Base-by-base conservation (phyloP, 495 filamentous ascomycete genomes). In the Xylaria longipes region DNA sequence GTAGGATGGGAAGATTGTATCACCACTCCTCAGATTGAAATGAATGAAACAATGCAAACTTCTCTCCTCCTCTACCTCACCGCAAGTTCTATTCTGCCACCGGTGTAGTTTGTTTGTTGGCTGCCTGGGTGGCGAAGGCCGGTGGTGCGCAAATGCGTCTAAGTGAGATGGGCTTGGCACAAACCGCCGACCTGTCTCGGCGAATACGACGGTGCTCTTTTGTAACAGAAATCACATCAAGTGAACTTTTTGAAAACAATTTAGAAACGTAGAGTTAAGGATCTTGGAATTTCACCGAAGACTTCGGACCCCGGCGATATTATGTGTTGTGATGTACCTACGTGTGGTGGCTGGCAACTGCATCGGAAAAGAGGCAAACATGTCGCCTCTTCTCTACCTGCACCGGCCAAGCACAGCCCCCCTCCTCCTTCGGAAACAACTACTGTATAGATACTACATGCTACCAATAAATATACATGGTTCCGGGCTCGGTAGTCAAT, bases 91-190 rank as follows among this genome's bases (percentile, higher is more conserved):
- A 9, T 29, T 22, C 60, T 63, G 37, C 22, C 22, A 43, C 5
- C 64, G 15, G 27, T 39, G 1, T 63, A 7, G 1, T n/a, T 37
- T 50, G 46, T 25, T 54, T 33, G 4, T 12, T 22, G 58, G 61
- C 17, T 66, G 45, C 45, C 43, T 52, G 7, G 63, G 63, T 66
- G 63, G 63, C 63, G 63, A 66, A 66, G 63, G 29, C 63, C 63
- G 41, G 22, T 12, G 5, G 12, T 65, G 41, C 12, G 43, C 25
- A 22, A 43, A 35, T 65, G 63, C 45, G 65, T 67, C 35, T 54
- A 67, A 67, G 65, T 67, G 48, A 66, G 25, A 37, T 37, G 29
- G 43, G 41, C 41, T 65, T 45, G 62, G 63, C 29, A 52, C 8
- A 2, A 50, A 15, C 22, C 57, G 9, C 20, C 20, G 17, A 22